phyloP scores from a whole-genome alignment of 805 yeast species.

The Maudiozyma saulgeensis region DNA sequence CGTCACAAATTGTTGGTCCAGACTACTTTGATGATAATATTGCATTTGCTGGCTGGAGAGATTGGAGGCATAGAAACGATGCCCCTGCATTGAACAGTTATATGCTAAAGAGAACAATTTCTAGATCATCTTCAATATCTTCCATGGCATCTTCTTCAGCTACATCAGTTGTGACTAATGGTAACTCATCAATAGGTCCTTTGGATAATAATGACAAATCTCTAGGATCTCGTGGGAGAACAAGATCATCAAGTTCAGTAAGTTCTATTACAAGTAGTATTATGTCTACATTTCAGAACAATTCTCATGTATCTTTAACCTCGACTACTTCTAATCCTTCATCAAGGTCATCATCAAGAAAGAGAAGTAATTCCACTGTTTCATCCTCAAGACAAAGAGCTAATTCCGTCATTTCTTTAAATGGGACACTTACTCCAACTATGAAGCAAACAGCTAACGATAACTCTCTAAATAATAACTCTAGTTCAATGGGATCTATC shows the following conservation, averaged over 20 bases:
- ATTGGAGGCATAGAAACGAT: slow-evolving; percentile 74
- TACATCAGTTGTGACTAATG: background rate
- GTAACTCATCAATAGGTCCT: background rate
- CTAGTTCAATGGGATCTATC: background rate
- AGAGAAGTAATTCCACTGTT: background rate
- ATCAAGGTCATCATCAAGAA: background rate
- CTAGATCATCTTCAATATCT: slow-evolving; percentile 18
- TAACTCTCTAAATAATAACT: background rate
- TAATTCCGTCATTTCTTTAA: background rate
- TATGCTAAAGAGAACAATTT: slow-evolving; percentile 14
- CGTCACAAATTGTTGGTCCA: background rate
- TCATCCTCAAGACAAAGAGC: background rate
- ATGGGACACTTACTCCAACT: background rate
- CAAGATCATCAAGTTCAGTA: slow-evolving; percentile 23
- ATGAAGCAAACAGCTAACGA: background rate
- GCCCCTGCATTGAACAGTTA: slow-evolving; percentile 31
- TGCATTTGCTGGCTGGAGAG: slow-evolving; percentile 80
- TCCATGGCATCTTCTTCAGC: slow-evolving; percentile 8
- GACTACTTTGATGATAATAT: slow-evolving; percentile 10
- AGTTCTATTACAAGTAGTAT: slow-evolving; percentile 24
- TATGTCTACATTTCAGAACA: slow-evolving; percentile 24
- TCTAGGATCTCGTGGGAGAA: slow-evolving; percentile 7
- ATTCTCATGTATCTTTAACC: slow-evolving; percentile 12
- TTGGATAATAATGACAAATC: background rate
- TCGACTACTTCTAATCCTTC: background rate